phyloP scores from a whole-genome alignment of 768 basidiomycete genomes.

The Inosperma sp. region DNA sequence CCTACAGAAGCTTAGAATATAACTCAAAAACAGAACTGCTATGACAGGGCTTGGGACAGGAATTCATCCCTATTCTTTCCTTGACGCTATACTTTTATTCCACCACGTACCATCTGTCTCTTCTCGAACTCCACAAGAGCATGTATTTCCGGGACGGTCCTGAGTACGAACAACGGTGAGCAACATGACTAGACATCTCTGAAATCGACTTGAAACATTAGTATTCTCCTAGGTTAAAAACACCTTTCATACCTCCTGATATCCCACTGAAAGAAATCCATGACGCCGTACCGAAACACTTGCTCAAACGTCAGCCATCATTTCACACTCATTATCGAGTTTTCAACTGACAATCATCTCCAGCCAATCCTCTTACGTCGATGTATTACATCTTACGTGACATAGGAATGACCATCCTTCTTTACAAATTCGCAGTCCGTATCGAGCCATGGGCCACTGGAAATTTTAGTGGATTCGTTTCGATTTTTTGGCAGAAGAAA shows the following conservation, averaged over 20 bases:
- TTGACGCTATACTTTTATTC: too few relatives aligned
- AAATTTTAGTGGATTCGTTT: slow-evolving; percentile 37
- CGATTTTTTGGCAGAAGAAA: slow-evolving; percentile 27
- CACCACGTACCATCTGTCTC: background rate
- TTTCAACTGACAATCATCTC: background rate
- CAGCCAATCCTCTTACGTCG: slow-evolving; percentile 37
- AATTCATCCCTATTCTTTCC: too few relatives aligned
- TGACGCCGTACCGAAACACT: slow-evolving; percentile 50
- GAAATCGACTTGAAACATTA: background rate
- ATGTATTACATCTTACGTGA: slow-evolving; percentile 43
- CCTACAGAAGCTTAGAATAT: too few relatives aligned
- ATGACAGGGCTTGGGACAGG: too few relatives aligned
- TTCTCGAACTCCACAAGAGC: too few relatives aligned
- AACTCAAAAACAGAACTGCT: too few relatives aligned
- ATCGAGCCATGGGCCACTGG: slow-evolving; percentile 39
- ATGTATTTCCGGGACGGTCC: slow-evolving; percentile 33
- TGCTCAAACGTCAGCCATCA: slow-evolving; percentile 39
- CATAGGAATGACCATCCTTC: slow-evolving; percentile 36
- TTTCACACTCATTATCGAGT: background rate
- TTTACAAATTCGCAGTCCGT: slow-evolving; percentile 41
- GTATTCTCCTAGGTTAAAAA: slow-evolving; percentile 29
- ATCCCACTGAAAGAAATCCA: slow-evolving; percentile 51
- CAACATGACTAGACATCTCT: background rate
- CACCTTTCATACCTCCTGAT: slow-evolving; percentile 46
- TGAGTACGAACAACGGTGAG: slow-evolving; percentile 39